Evolutionary conservation across 73 alveolate species (phyloP).

Genomic region (Paramecium pentaurelia): DNA sequence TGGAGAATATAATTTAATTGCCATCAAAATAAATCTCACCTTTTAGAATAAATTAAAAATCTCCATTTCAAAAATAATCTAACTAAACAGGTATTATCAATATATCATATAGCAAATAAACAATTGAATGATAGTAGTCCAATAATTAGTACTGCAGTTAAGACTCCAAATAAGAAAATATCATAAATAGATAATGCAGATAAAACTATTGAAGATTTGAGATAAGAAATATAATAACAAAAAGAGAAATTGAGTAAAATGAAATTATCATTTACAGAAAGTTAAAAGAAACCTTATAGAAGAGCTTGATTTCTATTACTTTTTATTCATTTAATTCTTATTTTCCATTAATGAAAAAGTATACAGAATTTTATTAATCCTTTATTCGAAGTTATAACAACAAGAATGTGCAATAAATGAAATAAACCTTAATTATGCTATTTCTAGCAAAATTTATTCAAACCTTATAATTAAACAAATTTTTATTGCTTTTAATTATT

Average conservation of each 20-base stretch:
- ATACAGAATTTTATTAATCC: too few species aligned
- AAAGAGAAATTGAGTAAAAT: constrained; percentile 4
- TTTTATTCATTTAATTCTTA: background rate
- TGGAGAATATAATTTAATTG: background rate
- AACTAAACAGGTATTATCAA: background rate
- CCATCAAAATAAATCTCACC: background rate
- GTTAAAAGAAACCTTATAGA: background rate
- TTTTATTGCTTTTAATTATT: too few species aligned
- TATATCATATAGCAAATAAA: background rate
- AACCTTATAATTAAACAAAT: too few species aligned
- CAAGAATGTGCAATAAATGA: too few species aligned
- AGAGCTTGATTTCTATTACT: background rate
- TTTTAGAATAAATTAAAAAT: background rate
- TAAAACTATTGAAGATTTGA: constrained; percentile 14
- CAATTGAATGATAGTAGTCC: background rate
- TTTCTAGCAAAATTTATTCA: too few species aligned
- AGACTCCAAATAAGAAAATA: background rate
- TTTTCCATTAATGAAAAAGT: background rate
- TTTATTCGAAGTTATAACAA: too few species aligned
- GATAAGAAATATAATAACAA: background rate
- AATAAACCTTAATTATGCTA: too few species aligned
- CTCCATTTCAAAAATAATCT: background rate
- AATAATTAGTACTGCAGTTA: background rate
- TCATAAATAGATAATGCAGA: background rate
- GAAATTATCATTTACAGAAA: constrained; percentile 17